Evolutionary conservation across 2,329 filamentous ascomycete genomes (phyloP), one percentile per base, ranked within the genome.

Genomic region (Neurospora crassa): DNA sequence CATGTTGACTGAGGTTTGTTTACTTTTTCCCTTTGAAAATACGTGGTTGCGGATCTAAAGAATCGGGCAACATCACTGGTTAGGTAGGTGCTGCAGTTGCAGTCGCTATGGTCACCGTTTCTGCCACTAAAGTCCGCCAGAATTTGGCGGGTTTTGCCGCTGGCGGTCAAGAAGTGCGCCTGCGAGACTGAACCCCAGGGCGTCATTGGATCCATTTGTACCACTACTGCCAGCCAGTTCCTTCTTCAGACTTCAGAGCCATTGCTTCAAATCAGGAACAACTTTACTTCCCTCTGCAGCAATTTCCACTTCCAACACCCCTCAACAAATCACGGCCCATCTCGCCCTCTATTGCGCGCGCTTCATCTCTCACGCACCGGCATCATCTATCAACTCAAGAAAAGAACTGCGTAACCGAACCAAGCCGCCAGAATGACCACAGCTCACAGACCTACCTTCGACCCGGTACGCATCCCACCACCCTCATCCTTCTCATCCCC

Each of bases 401-500:
- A 18, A 70, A 14, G 20, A 37, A 18, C 40, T 41, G 7, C 24
- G 7, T 63, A 14, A 68, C 5, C 29, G 24, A 59, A 24, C 18
- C 45, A 70, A 71, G 29, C 71, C 70, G 47, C n/a, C 73, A 81
- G 76, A n/a, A 91, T 91, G 89, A 91, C 89, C 75, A 88, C 85
- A 82, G 89, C 89, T 59, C 89, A 91, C 76, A 92, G 96, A 83
- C 96, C 96, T 71, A 99, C 96, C 0, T 99, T 99, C 79, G 96
- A 99, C 81, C 96, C 96, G 75, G 92, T 94, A 87, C 75, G 85
- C 75, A 40, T 69, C 40, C 2, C 41, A 12, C 68, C 16, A n/a
- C 40, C 24, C 7, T 6, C 2, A n/a, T n/a, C 41, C 7, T 18
- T 7, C 10, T 43, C 8, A 3, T 11, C 18, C 18, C 4, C 43